Evolutionary conservation across 176 grass and related monocot species (phyloP).

Genomic region (Alloteropsis semialata): DNA sequence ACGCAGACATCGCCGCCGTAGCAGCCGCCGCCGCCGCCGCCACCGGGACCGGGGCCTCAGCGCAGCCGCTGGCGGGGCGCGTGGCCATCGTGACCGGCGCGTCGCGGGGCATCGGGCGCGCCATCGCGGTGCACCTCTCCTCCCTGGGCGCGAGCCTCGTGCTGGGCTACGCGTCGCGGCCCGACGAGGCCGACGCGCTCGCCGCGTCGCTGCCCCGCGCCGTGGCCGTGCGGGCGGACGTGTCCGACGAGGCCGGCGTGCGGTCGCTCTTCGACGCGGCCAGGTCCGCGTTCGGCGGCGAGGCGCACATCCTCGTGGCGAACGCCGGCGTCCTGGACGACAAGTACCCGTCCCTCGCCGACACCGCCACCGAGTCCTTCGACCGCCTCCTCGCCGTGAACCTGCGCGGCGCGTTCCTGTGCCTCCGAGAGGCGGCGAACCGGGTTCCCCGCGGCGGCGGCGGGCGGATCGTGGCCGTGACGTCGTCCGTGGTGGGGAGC

Average conservation of each 20-base stretch:
- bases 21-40: neutral
- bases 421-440: constrained; percentile 66
- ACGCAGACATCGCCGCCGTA: neutral
- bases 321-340: constrained; percentile 48
- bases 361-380: constrained; percentile 40
- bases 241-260: constrained; percentile 30
- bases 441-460: constrained; percentile 52
- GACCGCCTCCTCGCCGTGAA: constrained; percentile 48
- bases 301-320: constrained; percentile 56
- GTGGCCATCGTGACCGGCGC: constrained; percentile 64
- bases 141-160: constrained; percentile 65
- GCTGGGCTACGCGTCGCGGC: constrained; percentile 40
- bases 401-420: constrained; percentile 70
- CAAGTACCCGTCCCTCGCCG: constrained; percentile 21
- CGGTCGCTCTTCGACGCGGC: constrained; percentile 57
- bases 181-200: constrained; percentile 21
- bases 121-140: constrained; percentile 51
- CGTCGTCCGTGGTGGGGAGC: constrained; percentile 39
- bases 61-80: constrained; percentile 40
- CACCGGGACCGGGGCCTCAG: neutral
- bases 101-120: constrained; percentile 44
- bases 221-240: constrained; percentile 27
- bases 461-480: constrained; percentile 68
- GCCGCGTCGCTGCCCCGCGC: constrained; percentile 30
- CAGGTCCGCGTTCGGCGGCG: constrained; percentile 9